A percentile compares a stretch with the other conserved stretches of the same genome.
These are phyloP conservation scores for Gossypium davidsonii DNA, from an alignment of 441 rosid genomes.

Conservation along the genomic window DNA sequence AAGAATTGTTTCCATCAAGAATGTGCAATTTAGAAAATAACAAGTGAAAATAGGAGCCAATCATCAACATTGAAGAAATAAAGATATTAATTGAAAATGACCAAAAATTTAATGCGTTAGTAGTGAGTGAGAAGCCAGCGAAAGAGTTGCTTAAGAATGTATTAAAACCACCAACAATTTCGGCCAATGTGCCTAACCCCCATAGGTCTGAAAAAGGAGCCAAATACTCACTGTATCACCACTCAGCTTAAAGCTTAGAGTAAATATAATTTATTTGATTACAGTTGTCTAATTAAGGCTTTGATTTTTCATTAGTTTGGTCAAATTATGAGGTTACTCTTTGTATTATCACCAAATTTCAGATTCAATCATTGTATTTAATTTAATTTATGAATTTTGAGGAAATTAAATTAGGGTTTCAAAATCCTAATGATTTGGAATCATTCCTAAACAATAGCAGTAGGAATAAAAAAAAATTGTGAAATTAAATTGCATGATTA, in stretches of 20 bases:
- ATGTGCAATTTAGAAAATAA: too few species aligned
- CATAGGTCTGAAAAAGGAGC: not conserved
- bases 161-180: not conserved
- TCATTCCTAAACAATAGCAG: too few species aligned
- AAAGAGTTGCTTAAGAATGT: not conserved
- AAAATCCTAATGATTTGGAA: too few species aligned
- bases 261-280: not conserved
- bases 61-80: not conserved
- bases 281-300: not conserved
- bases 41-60: too few species aligned
- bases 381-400: too few species aligned
- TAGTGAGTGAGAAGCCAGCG: not conserved
- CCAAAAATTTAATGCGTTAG: not conserved
- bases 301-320: not conserved
- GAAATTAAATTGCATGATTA: too few species aligned
- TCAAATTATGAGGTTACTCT: not conserved
- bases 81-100: not conserved
- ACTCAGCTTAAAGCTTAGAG: not conserved
- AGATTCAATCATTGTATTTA: not conserved
- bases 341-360: not conserved
- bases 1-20: too few species aligned
- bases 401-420: too few species aligned
- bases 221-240: not conserved
- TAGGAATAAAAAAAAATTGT: too few species aligned
- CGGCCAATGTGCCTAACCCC: not conserved